Base-by-base conservation (phyloP, 441 rosid genomes). In the Populus hybrid region DNA sequence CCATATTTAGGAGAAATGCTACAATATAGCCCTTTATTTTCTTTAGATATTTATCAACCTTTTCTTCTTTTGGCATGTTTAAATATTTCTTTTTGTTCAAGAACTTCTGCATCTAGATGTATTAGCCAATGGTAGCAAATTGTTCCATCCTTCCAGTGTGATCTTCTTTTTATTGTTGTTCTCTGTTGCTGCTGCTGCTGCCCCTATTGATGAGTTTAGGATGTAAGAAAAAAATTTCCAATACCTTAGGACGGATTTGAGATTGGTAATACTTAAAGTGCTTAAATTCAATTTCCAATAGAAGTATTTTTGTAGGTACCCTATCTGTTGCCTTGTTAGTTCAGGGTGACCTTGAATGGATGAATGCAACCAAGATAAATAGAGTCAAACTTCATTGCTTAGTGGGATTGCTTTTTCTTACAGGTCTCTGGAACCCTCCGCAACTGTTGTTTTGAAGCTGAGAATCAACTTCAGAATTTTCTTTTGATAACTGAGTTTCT, bases 381-480 rank as follows among this genome's bases (percentile, higher is more conserved):
- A 59, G 76, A 20, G 35, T 34, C 42, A 72, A 57, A 67, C 70
- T 67, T 72, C 69, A 77, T 50, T 69, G 68, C 38, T 77, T 36
- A 71, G 75, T 65, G 32, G 53, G 53, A 72, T 73, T 74, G 66
- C 67, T 69, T 82, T 35, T 85, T 70, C 36, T 77, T 82, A 72
- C 87, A 95, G 99, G 93, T 93, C n/a, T 88, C 92, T 74, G 97
- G 99, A 80, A 93, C 94, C 61, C 87, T 93, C 71, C 90, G 89
- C 74, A 92, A 95, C 85, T 95, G 98, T 82, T 93, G 93, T 82
- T 93, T 95, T 84, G 97, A 95, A 86, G 99, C 97, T 28, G 95
- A 93, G 84, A 87, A 85, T 84, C 94, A 92, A 75, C 88, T 95
- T 38, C 93, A 88, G 80, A 88, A 93, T 86, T 84, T 93, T 87